Evolutionary conservation across 176 grass and related monocot species (phyloP).

Genomic region (Thinopyrum elongatum): DNA sequence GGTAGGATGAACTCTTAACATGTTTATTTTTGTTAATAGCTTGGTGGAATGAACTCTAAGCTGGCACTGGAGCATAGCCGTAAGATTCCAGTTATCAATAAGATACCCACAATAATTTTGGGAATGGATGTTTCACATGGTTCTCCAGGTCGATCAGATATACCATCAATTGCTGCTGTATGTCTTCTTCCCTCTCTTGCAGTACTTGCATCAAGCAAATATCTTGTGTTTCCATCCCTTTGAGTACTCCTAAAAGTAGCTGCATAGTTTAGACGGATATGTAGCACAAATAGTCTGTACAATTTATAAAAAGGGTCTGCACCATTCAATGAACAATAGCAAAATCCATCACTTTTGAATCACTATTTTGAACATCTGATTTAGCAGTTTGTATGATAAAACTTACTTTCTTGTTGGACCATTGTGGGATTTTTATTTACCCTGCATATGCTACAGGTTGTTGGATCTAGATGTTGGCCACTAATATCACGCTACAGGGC

Average conservation of each 20-base stretch:
- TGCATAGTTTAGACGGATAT: slow-evolving; percentile 9
- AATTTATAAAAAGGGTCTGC: neutral
- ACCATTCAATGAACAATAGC: neutral
- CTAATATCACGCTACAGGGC: slow-evolving; percentile 72
- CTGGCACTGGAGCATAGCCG: slow-evolving; percentile 52
- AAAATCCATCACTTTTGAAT: neutral
- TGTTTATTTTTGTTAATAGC: slow-evolving; percentile 42
- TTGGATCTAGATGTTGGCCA: slow-evolving; percentile 68
- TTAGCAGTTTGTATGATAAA: slow-evolving; percentile 13
- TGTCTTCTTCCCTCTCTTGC: slow-evolving; percentile 20
- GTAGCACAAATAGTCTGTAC: neutral
- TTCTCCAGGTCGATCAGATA: slow-evolving; percentile 59
- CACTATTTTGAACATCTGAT: slow-evolving; percentile 18
- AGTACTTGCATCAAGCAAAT: slow-evolving; percentile 4
- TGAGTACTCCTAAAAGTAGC: neutral
- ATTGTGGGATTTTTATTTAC: neutral
- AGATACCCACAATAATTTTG: slow-evolving; percentile 72
- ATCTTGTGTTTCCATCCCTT: slow-evolving; percentile 19
- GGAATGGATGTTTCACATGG: slow-evolving; percentile 93
- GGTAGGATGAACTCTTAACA: slow-evolving; percentile 55
- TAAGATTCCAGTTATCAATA: slow-evolving; percentile 49
- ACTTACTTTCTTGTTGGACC: neutral
- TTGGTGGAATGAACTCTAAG: slow-evolving; percentile 82
- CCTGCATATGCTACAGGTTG: slow-evolving; percentile 36
- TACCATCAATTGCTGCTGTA: slow-evolving; percentile 87